Evolutionary conservation across 345 rosid species (phyloP), one percentile per base, ranked within the genome.

Genomic region (Arabidopsis arenosa): DNA sequence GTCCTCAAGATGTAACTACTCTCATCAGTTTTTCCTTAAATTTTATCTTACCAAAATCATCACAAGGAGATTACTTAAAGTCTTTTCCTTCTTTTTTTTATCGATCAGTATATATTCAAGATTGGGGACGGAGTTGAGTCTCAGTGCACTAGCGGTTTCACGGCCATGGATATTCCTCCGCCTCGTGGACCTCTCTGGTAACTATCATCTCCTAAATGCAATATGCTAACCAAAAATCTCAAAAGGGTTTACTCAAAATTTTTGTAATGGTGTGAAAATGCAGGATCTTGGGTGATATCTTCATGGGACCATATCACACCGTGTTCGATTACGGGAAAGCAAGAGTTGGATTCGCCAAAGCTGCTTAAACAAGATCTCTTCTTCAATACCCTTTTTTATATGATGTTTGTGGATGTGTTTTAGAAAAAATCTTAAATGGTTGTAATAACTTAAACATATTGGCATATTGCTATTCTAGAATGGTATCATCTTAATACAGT

Each of bases 241-340:
- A 66, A 52, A 60, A 33, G 14, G 23, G 32, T 60, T 60, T 18
- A 15, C 56, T 35, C 57, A 60, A 55, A 55, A 36, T 17, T 3
- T 14, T 13, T 63, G 13, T 62, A 75, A 9, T n/a, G 28, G 1
- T 47, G 64, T 9, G 1, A 62, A 72, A 78, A 54, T 81, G 75
- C 89, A 91, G 98, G 98, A 93, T 93, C 62, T 48, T 91, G 85
- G 98, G 98, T 49, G 94, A 93, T 83, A 82, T 91, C 53, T 91
- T 93, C 85, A 89, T 91, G 98, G 96, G 98, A 88, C 85, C 72
- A 58, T 93, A 81, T 77, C 98, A 93, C 55, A 90, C 97, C 1
- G 96, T 93, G 15, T 91, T 91, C 9, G 98, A 94, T 85, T 94
- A 84, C 6, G 93, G 88, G 28, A 84, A 94, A 66, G 70, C 80